Evolutionary conservation across 345 rosid genomes (phyloP).

Genomic region (Populus tremula): DNA sequence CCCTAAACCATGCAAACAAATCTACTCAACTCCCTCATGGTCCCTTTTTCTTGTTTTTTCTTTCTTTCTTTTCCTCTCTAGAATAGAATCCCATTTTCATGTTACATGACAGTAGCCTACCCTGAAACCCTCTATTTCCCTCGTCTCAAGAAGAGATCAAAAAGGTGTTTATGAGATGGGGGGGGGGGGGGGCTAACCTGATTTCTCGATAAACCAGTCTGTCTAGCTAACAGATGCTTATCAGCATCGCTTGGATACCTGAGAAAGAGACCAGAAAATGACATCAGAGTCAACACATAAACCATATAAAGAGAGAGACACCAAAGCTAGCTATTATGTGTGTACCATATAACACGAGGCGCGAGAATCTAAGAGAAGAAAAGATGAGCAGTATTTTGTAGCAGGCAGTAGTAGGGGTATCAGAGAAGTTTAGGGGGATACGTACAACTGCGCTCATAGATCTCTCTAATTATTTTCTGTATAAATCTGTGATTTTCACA

Average conservation of each 20-base stretch:
- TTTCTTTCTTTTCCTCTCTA: background rate
- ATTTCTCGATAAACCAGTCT: conserved; percentile 97
- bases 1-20: conserved; percentile 32
- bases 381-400: conserved; percentile 3
- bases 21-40: conserved; percentile 19
- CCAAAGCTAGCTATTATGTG: background rate
- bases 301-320: conserved; percentile 30
- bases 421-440: conserved; percentile 16
- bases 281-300: conserved; percentile 44
- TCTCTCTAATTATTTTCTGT: conserved; percentile 3
- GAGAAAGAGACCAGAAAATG: conserved; percentile 86
- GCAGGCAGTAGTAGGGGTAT: conserved; percentile 11
- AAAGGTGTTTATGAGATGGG: background rate
- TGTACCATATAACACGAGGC: conserved; percentile 33
- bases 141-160: background rate
- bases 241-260: conserved; percentile 99
- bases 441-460: conserved; percentile 35
- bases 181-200: conserved; percentile 47
- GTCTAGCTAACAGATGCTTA: conserved; percentile 97
- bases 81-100: background rate
- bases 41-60: conserved; percentile 8
- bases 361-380: conserved; percentile 64
- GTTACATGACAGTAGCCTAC: conserved; percentile 9
- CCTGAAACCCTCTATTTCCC: background rate
- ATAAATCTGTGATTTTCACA: conserved; percentile 4